Conservation (phyloP, 192 early-diverging fungal genomes). For the Linnemannia exigua region DNA sequence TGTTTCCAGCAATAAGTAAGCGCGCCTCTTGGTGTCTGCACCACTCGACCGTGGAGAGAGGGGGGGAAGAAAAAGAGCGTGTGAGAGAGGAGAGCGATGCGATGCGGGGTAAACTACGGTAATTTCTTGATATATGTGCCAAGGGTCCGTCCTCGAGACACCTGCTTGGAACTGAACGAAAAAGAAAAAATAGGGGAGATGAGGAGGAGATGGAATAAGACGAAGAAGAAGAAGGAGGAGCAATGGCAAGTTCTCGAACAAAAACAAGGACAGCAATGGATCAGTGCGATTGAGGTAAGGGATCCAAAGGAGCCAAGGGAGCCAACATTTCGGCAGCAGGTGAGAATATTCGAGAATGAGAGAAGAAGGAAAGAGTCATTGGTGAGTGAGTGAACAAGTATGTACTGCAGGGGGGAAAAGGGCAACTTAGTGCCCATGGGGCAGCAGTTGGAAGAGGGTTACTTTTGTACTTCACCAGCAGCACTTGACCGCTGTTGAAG, state of each 20-base stretch:
- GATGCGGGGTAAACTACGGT: neutral
- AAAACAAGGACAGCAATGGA: neutral
- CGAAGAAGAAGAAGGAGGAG: neutral
- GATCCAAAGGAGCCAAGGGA: constrained; percentile 3
- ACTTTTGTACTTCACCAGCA: too few species aligned
- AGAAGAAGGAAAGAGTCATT: neutral
- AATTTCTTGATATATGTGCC: neutral
- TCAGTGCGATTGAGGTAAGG: neutral
- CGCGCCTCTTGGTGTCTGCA: neutral
- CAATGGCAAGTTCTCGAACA: constrained; percentile 3
- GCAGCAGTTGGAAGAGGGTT: too few species aligned
- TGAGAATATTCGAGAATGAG: neutral
- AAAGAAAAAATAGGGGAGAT: neutral
- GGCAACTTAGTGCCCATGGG: neutral
- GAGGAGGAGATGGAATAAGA: neutral
- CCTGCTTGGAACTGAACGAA: neutral
- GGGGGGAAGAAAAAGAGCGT: neutral
- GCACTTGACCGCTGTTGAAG: too few species aligned
- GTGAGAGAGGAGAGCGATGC: neutral
- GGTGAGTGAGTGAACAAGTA: neutral
- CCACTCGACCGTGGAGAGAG: neutral
- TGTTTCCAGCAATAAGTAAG: neutral
- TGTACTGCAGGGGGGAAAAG: neutral
- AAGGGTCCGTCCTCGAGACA: neutral
- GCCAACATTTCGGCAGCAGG: neutral